Evolutionary conservation across 2,329 filamentous ascomycete species (phyloP).

Genomic region (Cercospora beticola): DNA sequence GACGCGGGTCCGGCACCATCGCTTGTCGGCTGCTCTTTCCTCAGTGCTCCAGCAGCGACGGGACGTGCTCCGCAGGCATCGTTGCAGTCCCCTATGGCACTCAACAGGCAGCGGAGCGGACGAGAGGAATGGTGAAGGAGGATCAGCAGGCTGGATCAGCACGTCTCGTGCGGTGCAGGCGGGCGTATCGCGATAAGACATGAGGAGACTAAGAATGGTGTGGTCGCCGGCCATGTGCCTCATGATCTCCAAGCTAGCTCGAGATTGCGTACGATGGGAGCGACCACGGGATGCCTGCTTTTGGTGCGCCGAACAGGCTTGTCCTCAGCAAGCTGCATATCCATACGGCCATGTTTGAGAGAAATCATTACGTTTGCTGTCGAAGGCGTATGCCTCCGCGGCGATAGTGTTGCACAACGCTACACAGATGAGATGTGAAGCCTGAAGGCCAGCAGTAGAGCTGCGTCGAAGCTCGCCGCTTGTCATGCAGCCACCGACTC

Average conservation of each 20-base stretch:
- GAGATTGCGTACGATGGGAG: constrained; percentile 9
- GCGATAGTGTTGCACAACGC: not conserved
- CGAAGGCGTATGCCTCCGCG: not conserved
- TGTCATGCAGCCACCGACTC: not conserved
- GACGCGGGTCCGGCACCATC: constrained; percentile 5
- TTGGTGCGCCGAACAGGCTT: not conserved
- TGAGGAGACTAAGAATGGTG: not conserved
- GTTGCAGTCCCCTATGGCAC: not conserved
- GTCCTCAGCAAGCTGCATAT: not conserved
- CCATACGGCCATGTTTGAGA: not conserved
- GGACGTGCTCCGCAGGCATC: not conserved
- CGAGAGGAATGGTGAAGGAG: not conserved
- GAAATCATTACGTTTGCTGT: not conserved
- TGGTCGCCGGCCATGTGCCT: constrained; percentile 9
- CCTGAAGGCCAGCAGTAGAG: not conserved
- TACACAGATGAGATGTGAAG: not conserved
- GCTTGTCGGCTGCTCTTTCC: not conserved
- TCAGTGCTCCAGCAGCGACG: not conserved
- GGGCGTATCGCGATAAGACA: constrained; percentile 19
- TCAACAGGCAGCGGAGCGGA: not conserved
- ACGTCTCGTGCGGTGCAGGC: not conserved
- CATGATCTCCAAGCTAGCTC: constrained; percentile 13
- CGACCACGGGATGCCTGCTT: constrained; percentile 12
- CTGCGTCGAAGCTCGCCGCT: not conserved
- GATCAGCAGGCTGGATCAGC: not conserved